Evolutionary conservation across 2,329 filamentous ascomycete genomes (phyloP), one percentile per base, ranked within the genome.

Genomic region (Fusarium oxysporum): DNA sequence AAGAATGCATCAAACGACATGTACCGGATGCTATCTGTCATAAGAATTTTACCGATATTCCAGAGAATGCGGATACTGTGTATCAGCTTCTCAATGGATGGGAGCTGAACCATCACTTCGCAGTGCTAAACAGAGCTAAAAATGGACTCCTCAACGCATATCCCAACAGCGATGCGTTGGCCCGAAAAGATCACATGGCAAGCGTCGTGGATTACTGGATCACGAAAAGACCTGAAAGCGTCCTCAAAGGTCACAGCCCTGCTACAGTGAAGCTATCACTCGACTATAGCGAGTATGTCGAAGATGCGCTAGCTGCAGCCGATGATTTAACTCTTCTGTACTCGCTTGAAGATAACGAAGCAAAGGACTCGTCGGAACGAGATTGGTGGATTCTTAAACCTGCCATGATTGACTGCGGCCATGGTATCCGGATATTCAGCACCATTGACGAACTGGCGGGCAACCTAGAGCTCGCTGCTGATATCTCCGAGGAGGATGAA

Each of bases 381-480:
- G 78, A 82, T 37, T 83, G 82, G 81, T 83, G 82, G 82, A 83
- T 83, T 30, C 59, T 83, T 7, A 83, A 83, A 55, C 81, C 82
- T 4, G 81, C 82, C 1, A 72, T 83, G 66, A 78, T 83, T 14
- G 82, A 83, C 28, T 83, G 81, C n/a, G 82, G 81, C 3, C 78
- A 81, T 13, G 82, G 82, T 0, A 83, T 83, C n/a, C 77, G 81
- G 0, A 76, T 83, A 13, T 83, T 83, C 62, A 83, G 81, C 33
- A 83, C 81, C 0, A 66, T 80, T 16, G 78, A 82, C 1, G 82
- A 83, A 43, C 72, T 83, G 0, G 81, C 80, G 3, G 72, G 77
- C 30, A 76, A 81, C 14, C 76, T 83, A 1, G 82, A 83, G 45
- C 78, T 82, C 1, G 81, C 76, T 21, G 82, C 80, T 23, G 75